Conservation (phyloP, 2,329 filamentous ascomycete species). For the Hymenoscyphus scutula region DNA sequence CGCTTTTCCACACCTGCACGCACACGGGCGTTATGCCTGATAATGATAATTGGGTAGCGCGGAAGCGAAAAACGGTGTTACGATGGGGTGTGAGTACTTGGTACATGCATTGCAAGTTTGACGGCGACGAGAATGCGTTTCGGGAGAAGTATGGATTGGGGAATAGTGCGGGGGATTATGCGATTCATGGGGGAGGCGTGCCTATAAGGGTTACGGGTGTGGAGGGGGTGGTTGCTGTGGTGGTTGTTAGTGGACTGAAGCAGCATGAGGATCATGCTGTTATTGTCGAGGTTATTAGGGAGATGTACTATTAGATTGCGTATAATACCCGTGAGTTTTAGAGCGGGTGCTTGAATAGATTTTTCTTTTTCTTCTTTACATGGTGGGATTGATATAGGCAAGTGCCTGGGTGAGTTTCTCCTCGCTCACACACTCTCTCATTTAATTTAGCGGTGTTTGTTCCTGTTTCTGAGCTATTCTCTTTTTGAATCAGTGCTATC, state of each 20-base stretch:
- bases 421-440: too few relatives aligned
- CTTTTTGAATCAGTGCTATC: too few relatives aligned
- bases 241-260: conserved; percentile 73
- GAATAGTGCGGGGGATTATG: conserved; percentile 58
- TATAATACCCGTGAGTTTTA: too few relatives aligned
- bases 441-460: too few relatives aligned
- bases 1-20: conserved; percentile 68
- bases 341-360: too few relatives aligned
- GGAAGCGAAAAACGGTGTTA: conserved; percentile 71
- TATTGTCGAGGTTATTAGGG: conserved; percentile 55
- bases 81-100: conserved; percentile 69
- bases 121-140: conserved; percentile 63
- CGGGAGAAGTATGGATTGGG: conserved; percentile 63
- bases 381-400: too few relatives aligned
- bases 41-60: conserved; percentile 66
- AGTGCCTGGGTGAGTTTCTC: too few relatives aligned
- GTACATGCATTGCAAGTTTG: conserved; percentile 67
- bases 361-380: too few relatives aligned
- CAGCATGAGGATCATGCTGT: conserved; percentile 76
- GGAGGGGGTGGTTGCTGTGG: conserved; percentile 71
- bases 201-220: conserved; percentile 71
- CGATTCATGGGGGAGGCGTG: conserved; percentile 75
- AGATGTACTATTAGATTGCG: conserved; percentile 18
- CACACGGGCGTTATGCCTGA: conserved; percentile 67
- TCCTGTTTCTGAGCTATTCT: too few relatives aligned